Evolutionary conservation across 1,139 yeast genomes (phyloP), one percentile per base, ranked within the genome.

Genomic region (Suhomyces terraborum): DNA sequence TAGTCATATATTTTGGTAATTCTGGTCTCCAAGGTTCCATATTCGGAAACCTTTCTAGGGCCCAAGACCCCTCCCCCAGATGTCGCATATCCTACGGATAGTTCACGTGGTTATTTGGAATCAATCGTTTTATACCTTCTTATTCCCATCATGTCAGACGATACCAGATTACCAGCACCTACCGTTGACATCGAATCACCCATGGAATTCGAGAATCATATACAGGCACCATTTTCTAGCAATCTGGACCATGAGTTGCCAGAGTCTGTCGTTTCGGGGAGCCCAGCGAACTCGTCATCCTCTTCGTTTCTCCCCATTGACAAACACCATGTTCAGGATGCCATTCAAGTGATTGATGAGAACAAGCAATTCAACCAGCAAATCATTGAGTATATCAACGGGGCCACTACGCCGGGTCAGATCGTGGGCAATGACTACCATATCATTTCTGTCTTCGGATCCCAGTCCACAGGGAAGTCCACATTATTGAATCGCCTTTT

Each of bases 381-480:
- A 1, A 58, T 73, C 41, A 58, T 71, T 48, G 61, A 59, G 6
- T 73, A 73, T 48, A 63, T 73, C 52, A 59, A 45, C 70, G 68
- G 62, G 31, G 46, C 52, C 50, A 63, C 67, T 35, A 57, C 58
- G 12, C 65, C 55, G 4, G 49, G 59, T 8, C 50, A 56, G 8
- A 72, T 73, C 35, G 73, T 75, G 19, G 95, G 93, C 0, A 68
- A 86, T 47, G 75, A 84, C 54, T 91, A 91, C 67, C 96, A 93
- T 61, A 82, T 93, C 19, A 88, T 93, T 3, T 85, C 98, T 0
- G 98, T 93, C 36, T 93, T 93, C 70, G 98, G 98, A 8, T 88
- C 96, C 1, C 98, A 93, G 61, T 86, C 95, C 3, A 91, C 98
- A 3, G 98, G 98, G 42, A 93, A 93, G 62, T 88, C 96, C 2